phyloP scores from a whole-genome alignment of 164 flowering plant genomes.

The Chloranthus sessilifolius region DNA sequence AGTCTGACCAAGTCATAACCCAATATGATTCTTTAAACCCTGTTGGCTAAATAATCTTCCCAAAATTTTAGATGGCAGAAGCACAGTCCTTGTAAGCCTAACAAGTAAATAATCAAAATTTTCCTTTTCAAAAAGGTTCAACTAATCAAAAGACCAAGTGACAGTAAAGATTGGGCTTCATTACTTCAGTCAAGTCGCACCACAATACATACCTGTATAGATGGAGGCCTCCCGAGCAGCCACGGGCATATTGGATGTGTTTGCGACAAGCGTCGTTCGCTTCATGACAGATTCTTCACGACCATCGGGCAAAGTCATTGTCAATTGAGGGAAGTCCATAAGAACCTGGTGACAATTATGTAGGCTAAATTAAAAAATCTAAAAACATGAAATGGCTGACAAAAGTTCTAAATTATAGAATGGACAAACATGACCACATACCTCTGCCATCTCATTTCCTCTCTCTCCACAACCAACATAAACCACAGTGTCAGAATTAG shows the following conservation, averaged over 20 bases:
- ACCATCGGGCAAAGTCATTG: conserved; percentile 99
- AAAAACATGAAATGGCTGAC: not conserved
- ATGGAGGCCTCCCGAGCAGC: conserved; percentile 99
- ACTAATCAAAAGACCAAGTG: too few species aligned
- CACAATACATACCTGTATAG: conserved; percentile 64
- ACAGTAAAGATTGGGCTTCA: too few species aligned
- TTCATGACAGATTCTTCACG: conserved; percentile 99
- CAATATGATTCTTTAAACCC: too few species aligned
- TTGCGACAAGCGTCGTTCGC: conserved; percentile 99
- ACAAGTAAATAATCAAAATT: too few species aligned
- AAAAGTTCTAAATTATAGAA: not conserved
- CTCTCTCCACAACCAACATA: conserved; percentile 99
- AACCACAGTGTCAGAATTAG: conserved; percentile 97
- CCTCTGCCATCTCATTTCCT: conserved; percentile 99
- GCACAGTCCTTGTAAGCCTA: too few species aligned
- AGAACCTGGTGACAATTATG: conserved; percentile 97
- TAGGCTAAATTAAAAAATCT: not conserved
- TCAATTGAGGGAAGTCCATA: conserved; percentile 99
- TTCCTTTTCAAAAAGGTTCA: too few species aligned
- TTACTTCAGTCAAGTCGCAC: not conserved
- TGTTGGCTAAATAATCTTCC: too few species aligned
- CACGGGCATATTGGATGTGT: conserved; percentile 99
- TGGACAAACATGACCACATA: conserved; percentile 14
- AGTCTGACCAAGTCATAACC: too few species aligned
- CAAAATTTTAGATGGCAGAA: too few species aligned